Base-by-base conservation (phyloP, 2,329 filamentous ascomycete genomes). In the Davidsoniella eucalypti region DNA sequence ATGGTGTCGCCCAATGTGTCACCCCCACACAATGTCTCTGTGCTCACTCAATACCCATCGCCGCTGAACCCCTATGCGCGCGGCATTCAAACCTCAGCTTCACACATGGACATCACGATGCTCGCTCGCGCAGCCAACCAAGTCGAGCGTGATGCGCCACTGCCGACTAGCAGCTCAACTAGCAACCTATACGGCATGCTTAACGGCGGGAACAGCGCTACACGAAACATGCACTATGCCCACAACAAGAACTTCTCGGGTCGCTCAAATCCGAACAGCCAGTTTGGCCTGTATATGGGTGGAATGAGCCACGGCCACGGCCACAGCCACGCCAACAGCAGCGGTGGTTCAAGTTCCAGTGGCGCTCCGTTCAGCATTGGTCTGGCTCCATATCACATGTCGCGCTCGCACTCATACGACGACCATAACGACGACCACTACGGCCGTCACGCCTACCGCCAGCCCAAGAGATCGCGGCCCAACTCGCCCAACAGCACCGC, bases 401-500 rank as follows among this genome's bases (percentile, higher is more conserved):
- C 86, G 47, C 77, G 90, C 56, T 84, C 85, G 56, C 84, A 90
- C 67, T 88, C 85, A 7, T 78, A 85, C 60, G 83, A 87, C 53
- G 84, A 86, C 42, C 84, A 86, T 47, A 81, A 78, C 38, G 68
- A 76, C 50, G 82, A 95, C 58, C 82, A 90, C 61, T 83, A 82
- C 57, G 90, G 88, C 63, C 67, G 70, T 47, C 78, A 78, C 46
- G 71, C 67, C 41, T 66, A 87, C 61, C 75, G 84, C 54, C 78
- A 82, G 58, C 76, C 83, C 23, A 96, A 96, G 72, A 80, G 87
- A 55, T 96, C 90, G 54, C 73, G 90, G 58, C 90, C 92, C 41
- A 92, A 88, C 64, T 95, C 90, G 36, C 92, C 90, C 49, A 87
- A 93, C 67, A 95, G 88, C 7, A 96, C 90, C 2, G 90, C 90